Conservation (phyloP, 2,329 filamentous ascomycete species). For the Westerdykella aurantiaca region DNA sequence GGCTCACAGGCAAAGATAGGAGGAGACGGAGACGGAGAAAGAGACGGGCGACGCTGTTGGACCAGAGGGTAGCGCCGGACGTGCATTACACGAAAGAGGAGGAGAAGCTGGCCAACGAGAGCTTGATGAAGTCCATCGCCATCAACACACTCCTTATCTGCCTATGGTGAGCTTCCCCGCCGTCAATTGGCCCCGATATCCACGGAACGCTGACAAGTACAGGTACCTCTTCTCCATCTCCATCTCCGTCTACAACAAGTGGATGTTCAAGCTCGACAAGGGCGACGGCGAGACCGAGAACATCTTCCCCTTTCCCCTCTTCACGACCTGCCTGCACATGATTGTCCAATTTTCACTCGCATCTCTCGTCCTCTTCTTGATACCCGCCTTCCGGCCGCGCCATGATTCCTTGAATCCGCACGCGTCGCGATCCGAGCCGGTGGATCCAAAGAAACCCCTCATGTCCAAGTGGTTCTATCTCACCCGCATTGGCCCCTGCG, state of each 20-base stretch:
- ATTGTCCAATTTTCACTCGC: constrained; percentile 79
- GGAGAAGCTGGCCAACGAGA: constrained; percentile 68
- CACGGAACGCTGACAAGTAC: constrained; percentile 26
- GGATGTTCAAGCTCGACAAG: constrained; percentile 77
- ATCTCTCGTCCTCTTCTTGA: constrained; percentile 68
- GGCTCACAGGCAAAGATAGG: constrained; percentile 68
- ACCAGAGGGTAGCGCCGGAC: constrained; percentile 54
- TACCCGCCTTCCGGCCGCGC: constrained; percentile 75
- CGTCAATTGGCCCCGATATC: no score
- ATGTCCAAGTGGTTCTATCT: constrained; percentile 91
- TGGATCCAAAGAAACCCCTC: constrained; percentile 49
- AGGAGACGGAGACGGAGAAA: constrained; percentile 61
- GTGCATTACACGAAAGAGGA: constrained; percentile 61
- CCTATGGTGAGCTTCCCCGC: constrained; percentile 58
- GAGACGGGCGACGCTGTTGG: constrained; percentile 63
- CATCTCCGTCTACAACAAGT: constrained; percentile 84
- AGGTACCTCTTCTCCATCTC: constrained; percentile 79
- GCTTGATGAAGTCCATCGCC: constrained; percentile 61
- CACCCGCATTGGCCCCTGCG: constrained; percentile 85
- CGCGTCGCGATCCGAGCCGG: constrained; percentile 23
- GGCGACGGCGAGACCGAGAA: constrained; percentile 32
- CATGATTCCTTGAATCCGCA: constrained; percentile 38
- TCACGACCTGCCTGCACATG: constrained; percentile 95
- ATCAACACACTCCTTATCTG: constrained; percentile 77
- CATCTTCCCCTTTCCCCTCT: constrained; percentile 90